Evolutionary conservation across 768 basidiomycete genomes (phyloP), one percentile per base, ranked within the genome.

Genomic region (Leucosporidium scottii): DNA sequence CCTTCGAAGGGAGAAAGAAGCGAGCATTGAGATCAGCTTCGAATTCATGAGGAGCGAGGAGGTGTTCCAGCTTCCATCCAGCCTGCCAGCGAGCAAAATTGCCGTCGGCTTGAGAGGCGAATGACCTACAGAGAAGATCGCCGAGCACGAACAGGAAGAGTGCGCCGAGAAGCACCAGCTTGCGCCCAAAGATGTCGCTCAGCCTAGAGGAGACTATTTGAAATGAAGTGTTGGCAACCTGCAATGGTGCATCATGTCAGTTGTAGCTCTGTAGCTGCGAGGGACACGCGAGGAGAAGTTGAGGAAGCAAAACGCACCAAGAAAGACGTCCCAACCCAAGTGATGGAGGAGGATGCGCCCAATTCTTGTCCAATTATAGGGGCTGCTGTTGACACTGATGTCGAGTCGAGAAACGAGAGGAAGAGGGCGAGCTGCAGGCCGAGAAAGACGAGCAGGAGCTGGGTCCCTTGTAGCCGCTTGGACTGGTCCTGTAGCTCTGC

Each of bases 321-420:
- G 69, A 76, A 78, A 0, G 75, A 65, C 0, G 76, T 77, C 3
- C 77, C 77, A 23, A 77, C 61, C 77, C 77, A 78, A 21, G 69
- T 63, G 27, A 78, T 77, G 15, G 68, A 74, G 4, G 68, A 64
- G n/a, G 65, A 66, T 0, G 75, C 76, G 34, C 66, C 66, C 21
- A 78, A 56, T 18, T 72, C 77, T 4, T 59, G 53, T 17, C 75
- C 77, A 36, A 78, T 78, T 5, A 69, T 68, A 0, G 77, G 77
- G 34, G 73, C 69, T 1, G 76, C 77, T 13, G 76, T 76, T 7
- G 68, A 70, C n/a, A 76, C 76, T 21, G 57, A 59, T 1, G 64
- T 65, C 18, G 66, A 73, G 60, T 78, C 77, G 48, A 77, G 69
- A 58, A 78, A 76, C 27, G 67, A 67, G n/a, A 78, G 68, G 49